A percentile compares a stretch with the other conserved stretches of the same genome.
Evolutionary conservation across 768 basidiomycete species (phyloP).

Genomic region (Postia placenta): DNA sequence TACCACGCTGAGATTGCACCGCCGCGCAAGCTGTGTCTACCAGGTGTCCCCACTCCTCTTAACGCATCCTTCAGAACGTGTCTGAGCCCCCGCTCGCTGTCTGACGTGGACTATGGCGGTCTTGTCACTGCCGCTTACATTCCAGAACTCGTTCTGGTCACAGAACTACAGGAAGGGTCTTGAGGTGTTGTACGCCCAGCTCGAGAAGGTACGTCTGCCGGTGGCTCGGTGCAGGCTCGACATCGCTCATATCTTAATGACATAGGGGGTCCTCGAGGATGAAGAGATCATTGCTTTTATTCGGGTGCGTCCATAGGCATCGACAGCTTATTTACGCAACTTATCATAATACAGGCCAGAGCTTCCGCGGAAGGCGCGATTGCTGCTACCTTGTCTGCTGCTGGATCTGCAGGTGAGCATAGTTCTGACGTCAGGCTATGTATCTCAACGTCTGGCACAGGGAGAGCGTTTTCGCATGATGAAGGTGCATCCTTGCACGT

Average conservation of each 20-base stretch:
- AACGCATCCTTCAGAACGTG: not conserved
- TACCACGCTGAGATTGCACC: not conserved
- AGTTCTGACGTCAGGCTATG: no score
- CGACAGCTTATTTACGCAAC: constrained; percentile 1
- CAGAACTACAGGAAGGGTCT: constrained; percentile 84
- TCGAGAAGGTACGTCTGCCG: constrained; percentile 56
- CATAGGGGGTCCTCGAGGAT: constrained; percentile 76
- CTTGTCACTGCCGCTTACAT: constrained; percentile 81
- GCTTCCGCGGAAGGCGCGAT: constrained; percentile 63
- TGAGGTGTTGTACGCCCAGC: constrained; percentile 67
- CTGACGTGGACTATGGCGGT: constrained; percentile 57
- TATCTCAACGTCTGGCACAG: constrained; percentile 23
- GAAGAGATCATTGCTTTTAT: constrained; percentile 81
- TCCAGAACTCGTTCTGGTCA: constrained; percentile 93
- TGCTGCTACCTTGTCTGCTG: constrained; percentile 48
- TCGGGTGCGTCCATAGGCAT: constrained; percentile 43
- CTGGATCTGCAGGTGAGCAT: constrained; percentile 42
- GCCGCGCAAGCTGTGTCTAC: not conserved
- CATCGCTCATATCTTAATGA: constrained; percentile 10
- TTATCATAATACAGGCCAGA: constrained; percentile 67
- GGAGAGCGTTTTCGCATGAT: constrained; percentile 66
- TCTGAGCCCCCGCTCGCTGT: not conserved
- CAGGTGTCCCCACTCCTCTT: not conserved
- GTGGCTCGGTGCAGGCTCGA: not conserved
- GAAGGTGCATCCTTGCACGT: constrained; percentile 80